These are phyloP conservation scores for Leucocoprinus sp. DNA, from an alignment of 768 basidiomycete species.

Conservation along the genomic window DNA sequence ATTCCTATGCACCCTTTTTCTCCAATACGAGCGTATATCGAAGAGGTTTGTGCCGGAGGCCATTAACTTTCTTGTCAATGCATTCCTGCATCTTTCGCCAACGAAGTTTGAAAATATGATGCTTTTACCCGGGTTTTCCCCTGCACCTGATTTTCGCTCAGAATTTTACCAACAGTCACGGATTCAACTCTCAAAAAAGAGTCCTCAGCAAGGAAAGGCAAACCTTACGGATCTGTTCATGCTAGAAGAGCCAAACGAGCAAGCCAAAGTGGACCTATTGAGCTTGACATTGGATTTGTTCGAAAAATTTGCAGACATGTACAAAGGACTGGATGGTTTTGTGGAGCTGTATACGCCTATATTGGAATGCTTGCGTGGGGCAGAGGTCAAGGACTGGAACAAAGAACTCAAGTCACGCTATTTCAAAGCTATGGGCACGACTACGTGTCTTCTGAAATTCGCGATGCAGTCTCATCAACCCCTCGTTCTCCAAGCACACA, in stretches of 20 bases:
- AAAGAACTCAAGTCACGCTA: constrained; percentile 31
- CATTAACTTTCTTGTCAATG: constrained; percentile 69
- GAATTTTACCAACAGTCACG: constrained; percentile 32
- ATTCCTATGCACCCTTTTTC: constrained; percentile 79
- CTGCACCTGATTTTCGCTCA: constrained; percentile 61
- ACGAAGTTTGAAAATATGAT: constrained; percentile 36
- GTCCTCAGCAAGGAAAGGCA: constrained; percentile 33
- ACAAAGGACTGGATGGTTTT: constrained; percentile 74
- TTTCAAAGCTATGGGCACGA: constrained; percentile 30
- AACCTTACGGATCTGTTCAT: constrained; percentile 38
- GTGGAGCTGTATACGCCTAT: constrained; percentile 79
- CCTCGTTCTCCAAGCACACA: constrained; percentile 83
- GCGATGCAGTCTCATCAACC: constrained; percentile 66
- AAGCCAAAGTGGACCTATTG: constrained; percentile 68
- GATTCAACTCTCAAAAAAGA: constrained; percentile 35
- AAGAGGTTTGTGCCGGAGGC: constrained; percentile 88
- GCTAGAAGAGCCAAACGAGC: constrained; percentile 33
- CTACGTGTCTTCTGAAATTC: constrained; percentile 65
- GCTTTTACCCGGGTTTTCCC: constrained; percentile 61
- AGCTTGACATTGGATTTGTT: constrained; percentile 55
- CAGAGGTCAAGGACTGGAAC: constrained; percentile 40
- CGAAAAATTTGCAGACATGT: constrained; percentile 62
- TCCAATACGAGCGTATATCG: constrained; percentile 79
- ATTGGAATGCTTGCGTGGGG: constrained; percentile 41
- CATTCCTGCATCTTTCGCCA: constrained; percentile 68